These are phyloP conservation scores for Torulaspora maleeae DNA, from an alignment of 805 yeast genomes.

Conservation along the genomic window DNA sequence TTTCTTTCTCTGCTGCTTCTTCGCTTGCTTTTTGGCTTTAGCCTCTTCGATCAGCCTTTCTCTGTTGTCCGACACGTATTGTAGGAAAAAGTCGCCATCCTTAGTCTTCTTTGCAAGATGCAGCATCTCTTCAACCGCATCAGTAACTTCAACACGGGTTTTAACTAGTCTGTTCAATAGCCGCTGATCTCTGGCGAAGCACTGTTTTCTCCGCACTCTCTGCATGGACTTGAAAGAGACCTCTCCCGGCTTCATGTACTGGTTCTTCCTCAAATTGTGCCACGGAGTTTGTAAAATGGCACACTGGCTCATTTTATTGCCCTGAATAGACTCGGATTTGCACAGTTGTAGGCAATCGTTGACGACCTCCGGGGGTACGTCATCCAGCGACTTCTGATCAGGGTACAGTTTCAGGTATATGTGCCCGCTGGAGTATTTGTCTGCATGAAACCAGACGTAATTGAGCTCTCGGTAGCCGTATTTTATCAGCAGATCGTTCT, in stretches of 20 bases:
- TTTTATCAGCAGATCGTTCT: constrained; percentile 58
- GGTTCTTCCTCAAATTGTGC: constrained; percentile 59
- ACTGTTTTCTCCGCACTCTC: constrained; percentile 47
- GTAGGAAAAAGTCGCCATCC: constrained; percentile 24
- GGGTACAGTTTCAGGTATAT: constrained; percentile 55
- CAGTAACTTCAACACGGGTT: constrained; percentile 52
- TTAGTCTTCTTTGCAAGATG: constrained; percentile 32
- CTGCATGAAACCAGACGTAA: constrained; percentile 73
- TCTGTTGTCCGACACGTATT: constrained; percentile 17
- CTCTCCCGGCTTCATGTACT: constrained; percentile 73
- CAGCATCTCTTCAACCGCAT: constrained; percentile 28
- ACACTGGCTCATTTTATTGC: constrained; percentile 62
- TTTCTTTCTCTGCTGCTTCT: constrained; percentile 18
- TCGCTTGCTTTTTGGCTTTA: constrained; percentile 16
- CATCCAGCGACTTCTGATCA: constrained; percentile 43
- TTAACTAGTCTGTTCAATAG: constrained; percentile 59
- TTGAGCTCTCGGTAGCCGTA: constrained; percentile 57
- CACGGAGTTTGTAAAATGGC: constrained; percentile 72
- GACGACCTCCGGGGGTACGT: constrained; percentile 50
- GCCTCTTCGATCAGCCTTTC: constrained; percentile 26
- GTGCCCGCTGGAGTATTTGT: constrained; percentile 72
- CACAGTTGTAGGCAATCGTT: constrained; percentile 64
- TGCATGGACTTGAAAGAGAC: constrained; percentile 64
- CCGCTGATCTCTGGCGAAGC: constrained; percentile 54
- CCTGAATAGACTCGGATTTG: constrained; percentile 72